Percentiles rank a stretch among this genome's conserved stretches.
Evolutionary conservation across 768 basidiomycete genomes (phyloP).

Genomic region (Mycena vulgaris): DNA sequence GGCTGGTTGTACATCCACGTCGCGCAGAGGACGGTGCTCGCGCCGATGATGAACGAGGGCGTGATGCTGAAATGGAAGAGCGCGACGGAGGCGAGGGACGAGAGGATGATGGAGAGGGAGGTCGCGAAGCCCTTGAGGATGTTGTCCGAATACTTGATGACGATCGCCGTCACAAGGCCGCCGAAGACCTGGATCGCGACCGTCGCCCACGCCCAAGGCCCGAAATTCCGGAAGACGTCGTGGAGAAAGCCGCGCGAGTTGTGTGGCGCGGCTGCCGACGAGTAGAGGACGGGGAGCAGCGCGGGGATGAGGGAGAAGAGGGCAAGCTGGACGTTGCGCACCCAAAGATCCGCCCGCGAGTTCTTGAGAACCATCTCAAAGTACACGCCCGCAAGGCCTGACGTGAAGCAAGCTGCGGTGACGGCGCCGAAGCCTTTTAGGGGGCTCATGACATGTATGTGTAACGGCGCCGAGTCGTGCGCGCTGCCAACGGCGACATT

Average conservation of each 20-base stretch:
- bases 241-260: constrained; percentile 65
- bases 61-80: constrained; percentile 95
- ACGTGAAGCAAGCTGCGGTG: constrained; percentile 88
- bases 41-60: constrained; percentile 87
- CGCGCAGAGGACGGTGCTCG: constrained; percentile 86
- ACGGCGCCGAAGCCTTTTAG: constrained; percentile 89
- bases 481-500: constrained; percentile 74
- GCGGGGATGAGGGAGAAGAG: constrained; percentile 94
- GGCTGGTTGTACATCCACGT: constrained; percentile 98
- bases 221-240: constrained; percentile 88
- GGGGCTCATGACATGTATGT: constrained; percentile 85
- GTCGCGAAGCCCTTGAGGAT: constrained; percentile 99
- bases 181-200: constrained; percentile 93
- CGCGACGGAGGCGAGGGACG: constrained; percentile 93
- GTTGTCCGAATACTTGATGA: constrained; percentile 98
- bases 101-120: constrained; percentile 92
- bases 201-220: constrained; percentile 95
- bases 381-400: constrained; percentile 92
- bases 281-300: constrained; percentile 81
- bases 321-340: constrained; percentile 91
- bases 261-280: constrained; percentile 51
- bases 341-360: constrained; percentile 89
- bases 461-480: constrained; percentile 71
- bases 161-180: constrained; percentile 93
- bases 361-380: constrained; percentile 95